Evolutionary conservation across 2,329 filamentous ascomycete species (phyloP).

Genomic region (Arthrobotrys sinensis): DNA sequence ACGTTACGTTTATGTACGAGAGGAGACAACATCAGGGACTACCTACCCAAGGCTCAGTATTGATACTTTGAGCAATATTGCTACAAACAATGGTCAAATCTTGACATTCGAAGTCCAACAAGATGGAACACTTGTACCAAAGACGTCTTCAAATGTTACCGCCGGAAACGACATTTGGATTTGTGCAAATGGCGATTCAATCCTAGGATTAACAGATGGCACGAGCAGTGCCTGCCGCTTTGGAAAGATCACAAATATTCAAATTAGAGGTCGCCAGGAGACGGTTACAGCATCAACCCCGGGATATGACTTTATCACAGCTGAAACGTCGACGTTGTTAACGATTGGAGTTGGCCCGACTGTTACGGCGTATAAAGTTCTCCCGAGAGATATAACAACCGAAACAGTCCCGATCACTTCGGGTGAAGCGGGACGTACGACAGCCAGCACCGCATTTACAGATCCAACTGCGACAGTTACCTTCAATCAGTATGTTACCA

Average conservation of each 20-base stretch:
- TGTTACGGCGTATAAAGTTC: not conserved
- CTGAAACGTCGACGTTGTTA: not conserved
- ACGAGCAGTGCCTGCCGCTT: not conserved
- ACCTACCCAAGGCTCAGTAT: not conserved
- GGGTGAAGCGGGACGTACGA: not conserved
- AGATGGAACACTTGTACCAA: not conserved
- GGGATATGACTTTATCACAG: not conserved
- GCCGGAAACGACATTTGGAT: not conserved
- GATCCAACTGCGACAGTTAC: conserved; percentile 11
- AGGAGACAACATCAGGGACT: not conserved
- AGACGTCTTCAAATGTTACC: conserved; percentile 5
- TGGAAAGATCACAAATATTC: not conserved
- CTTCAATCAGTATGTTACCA: not conserved
- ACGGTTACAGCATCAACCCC: not conserved
- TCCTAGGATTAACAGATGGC: not conserved
- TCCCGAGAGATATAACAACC: not conserved
- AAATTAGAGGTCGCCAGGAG: not conserved
- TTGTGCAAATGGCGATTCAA: not conserved
- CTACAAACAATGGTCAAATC: not conserved
- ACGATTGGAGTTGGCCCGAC: not conserved
- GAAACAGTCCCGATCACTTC: not conserved
- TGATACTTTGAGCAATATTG: not conserved
- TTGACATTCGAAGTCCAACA: conserved; percentile 2
- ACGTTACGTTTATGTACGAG: not conserved
- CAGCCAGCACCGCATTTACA: not conserved